These are phyloP conservation scores for Phaffomyces antillensis DNA, from an alignment of 805 yeast species.

Conservation along the genomic window DNA sequence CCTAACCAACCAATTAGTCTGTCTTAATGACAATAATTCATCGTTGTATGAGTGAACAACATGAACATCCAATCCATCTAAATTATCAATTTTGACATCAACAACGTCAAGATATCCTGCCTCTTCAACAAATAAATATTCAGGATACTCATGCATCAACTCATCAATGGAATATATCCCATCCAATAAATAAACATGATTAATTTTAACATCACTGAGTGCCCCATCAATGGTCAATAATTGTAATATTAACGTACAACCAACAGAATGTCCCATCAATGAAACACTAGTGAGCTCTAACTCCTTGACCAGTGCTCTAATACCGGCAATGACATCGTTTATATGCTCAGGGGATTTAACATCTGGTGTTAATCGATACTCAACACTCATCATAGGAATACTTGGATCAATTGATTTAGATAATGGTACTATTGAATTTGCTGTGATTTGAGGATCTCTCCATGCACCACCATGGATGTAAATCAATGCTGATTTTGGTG, in stretches of 20 bases:
- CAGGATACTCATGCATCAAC: conserved; percentile 54
- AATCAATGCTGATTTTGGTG: conserved; percentile 30
- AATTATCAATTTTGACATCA: neutral
- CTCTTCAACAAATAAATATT: conserved; percentile 49
- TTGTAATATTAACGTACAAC: conserved; percentile 43
- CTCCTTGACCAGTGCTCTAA: conserved; percentile 4
- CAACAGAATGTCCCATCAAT: conserved; percentile 74
- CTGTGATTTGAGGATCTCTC: conserved; percentile 64
- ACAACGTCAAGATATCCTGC: conserved; percentile 40
- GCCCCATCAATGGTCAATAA: neutral
- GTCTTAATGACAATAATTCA: conserved; percentile 52
- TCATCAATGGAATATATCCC: conserved; percentile 58
- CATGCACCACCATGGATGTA: conserved; percentile 88
- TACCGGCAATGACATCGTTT: conserved; percentile 43
- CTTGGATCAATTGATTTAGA: conserved; percentile 12
- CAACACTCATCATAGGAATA: conserved; percentile 30
- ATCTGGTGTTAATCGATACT: conserved; percentile 63
- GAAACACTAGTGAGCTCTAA: conserved; percentile 16
- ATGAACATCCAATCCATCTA: conserved; percentile 19
- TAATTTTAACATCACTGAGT: conserved; percentile 5
- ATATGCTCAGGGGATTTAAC: conserved; percentile 56
- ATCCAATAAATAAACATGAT: conserved; percentile 41
- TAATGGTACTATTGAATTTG: conserved; percentile 41
- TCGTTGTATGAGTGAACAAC: conserved; percentile 60
- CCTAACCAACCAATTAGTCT: conserved; percentile 34